A percentile compares a stretch with the other conserved stretches of the same genome.
Evolutionary conservation across 73 alveolate species (phyloP).

Genomic region (Stentor roeselii): DNA sequence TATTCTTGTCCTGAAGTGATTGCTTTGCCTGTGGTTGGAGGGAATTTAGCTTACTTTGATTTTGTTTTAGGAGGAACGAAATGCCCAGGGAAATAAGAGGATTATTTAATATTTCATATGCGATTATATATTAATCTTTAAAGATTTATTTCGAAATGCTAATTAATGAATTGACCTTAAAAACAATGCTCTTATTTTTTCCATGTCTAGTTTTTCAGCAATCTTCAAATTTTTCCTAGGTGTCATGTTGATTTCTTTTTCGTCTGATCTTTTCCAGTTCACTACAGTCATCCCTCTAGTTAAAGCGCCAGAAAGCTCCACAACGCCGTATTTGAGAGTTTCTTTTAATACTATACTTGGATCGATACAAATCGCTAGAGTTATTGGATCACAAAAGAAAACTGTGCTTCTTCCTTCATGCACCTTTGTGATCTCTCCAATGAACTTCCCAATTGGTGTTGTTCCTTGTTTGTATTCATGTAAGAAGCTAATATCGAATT

Average conservation of each 20-base stretch:
- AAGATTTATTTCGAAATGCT: slow-evolving; percentile 76
- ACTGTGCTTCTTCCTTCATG: neutral
- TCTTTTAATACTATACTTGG: neutral
- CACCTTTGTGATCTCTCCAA: neutral
- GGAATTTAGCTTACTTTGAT: slow-evolving; percentile 11
- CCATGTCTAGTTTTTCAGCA: slow-evolving; percentile 74
- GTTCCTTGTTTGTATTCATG: neutral
- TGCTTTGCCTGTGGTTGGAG: neutral
- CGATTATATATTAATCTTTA: slow-evolving; percentile 18
- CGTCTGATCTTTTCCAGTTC: slow-evolving; percentile 94
- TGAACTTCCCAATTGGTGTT: neutral
- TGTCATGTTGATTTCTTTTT: slow-evolving; percentile 60
- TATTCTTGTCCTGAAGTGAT: slow-evolving; percentile 13
- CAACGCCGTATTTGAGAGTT: neutral
- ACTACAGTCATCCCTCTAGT: slow-evolving; percentile 88
- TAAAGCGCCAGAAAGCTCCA: slow-evolving; percentile 24
- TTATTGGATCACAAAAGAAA: slow-evolving; percentile 18
- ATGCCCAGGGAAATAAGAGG: too few species aligned
- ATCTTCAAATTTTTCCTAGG: slow-evolving; percentile 69
- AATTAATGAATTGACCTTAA: slow-evolving; percentile 82
- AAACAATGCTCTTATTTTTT: slow-evolving; percentile 64
- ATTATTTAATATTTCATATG: too few species aligned
- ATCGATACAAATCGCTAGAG: slow-evolving; percentile 2
- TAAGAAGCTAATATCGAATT: neutral
- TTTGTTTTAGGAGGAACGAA: neutral